Evolutionary conservation across 352 stramenopile species (phyloP).

Genomic region (Pythium plurisporium): DNA sequence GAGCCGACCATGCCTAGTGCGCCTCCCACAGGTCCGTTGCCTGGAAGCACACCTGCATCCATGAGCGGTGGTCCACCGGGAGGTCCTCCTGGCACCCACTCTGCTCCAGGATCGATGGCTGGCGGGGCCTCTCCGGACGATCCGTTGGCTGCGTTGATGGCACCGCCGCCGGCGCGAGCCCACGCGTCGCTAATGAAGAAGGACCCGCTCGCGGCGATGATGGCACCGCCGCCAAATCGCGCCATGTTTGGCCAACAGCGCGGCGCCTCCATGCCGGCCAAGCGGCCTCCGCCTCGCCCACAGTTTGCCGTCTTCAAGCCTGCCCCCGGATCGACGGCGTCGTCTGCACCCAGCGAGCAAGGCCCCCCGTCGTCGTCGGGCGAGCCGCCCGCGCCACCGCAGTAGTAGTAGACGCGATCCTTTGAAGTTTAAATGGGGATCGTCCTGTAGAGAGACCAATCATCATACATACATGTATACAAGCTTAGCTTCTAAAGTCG

Average conservation of each 20-base stretch:
- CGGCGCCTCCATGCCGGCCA: constrained; percentile 22
- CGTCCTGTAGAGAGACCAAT: constrained; percentile 4
- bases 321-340: constrained; percentile 24
- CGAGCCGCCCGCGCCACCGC: constrained; percentile 3
- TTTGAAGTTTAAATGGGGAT: not conserved
- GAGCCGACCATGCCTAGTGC: constrained; percentile 60
- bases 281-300: constrained; percentile 58
- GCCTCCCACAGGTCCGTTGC: constrained; percentile 59
- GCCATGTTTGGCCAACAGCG: constrained; percentile 38
- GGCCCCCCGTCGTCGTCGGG: constrained; percentile 7
- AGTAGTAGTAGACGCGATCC: constrained; percentile 1
- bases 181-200: constrained; percentile 71
- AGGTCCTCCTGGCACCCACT: constrained; percentile 42
- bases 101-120: constrained; percentile 62
- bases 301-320: constrained; percentile 89
- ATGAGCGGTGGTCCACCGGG: constrained; percentile 29
- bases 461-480: not conserved
- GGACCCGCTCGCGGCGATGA: constrained; percentile 81
- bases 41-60: constrained; percentile 42
- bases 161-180: constrained; percentile 54
- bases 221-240: constrained; percentile 66
- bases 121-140: constrained; percentile 41
- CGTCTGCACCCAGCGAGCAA: constrained; percentile 14
- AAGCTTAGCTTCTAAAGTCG: not conserved
- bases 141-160: constrained; percentile 78